Conservation (phyloP, 2,329 filamentous ascomycete genomes). For the Colletotrichum australisinense region DNA sequence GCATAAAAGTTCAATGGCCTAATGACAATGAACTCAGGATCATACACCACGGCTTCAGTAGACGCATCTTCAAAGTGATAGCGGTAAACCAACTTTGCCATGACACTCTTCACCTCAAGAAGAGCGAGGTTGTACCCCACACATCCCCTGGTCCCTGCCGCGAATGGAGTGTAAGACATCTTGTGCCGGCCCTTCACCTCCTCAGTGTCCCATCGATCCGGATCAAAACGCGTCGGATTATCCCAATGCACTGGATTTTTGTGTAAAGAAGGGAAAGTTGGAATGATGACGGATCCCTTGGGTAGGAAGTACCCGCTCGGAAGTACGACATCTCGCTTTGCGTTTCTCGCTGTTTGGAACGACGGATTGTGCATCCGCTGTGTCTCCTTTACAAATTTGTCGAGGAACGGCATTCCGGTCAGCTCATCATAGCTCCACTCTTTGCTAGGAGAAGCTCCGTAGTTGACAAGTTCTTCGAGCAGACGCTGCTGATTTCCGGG, state of each 20-base stretch:
- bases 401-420: constrained; percentile 7
- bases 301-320: constrained; percentile 14
- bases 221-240: constrained; percentile 8
- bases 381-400: constrained; percentile 20
- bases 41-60: constrained; percentile 35
- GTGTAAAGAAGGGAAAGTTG: constrained; percentile 13
- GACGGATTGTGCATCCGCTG: constrained; percentile 22
- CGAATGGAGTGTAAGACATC: constrained; percentile 20
- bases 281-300: constrained; percentile 6
- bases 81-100: constrained; percentile 13
- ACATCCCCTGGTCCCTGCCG: constrained; percentile 8
- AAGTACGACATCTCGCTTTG: constrained; percentile 1
- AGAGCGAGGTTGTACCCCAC: constrained; percentile 15
- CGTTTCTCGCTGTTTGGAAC: constrained; percentile 20
- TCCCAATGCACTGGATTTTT: constrained; percentile 16
- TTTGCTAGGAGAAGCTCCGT: not conserved
- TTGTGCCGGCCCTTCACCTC: constrained; percentile 5
- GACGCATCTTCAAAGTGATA: constrained; percentile 37
- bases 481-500: constrained; percentile 15
- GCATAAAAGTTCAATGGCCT: constrained; percentile 40
- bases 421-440: constrained; percentile 14
- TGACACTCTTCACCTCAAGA: constrained; percentile 19
- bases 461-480: constrained; percentile 4
- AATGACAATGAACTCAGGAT: constrained; percentile 38
- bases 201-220: constrained; percentile 10